A percentile compares a stretch with the other conserved stretches of the same genome.
phyloP scores from a whole-genome alignment of 805 yeast species.

The Ogataea salicorniae region DNA sequence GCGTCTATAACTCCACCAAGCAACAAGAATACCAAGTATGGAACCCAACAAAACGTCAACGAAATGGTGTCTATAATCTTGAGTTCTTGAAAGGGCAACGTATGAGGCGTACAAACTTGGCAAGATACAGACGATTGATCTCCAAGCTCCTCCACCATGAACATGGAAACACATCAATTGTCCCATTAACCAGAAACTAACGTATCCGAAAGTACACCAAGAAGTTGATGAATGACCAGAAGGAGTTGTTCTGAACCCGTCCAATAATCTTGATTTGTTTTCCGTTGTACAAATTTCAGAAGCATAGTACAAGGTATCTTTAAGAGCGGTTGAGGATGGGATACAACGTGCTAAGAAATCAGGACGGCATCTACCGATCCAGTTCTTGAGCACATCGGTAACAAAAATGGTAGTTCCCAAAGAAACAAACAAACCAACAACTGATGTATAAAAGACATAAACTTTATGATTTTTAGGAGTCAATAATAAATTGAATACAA shows the following conservation, averaged over 20 bases:
- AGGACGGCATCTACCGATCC: constrained; percentile 89
- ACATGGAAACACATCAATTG: constrained; percentile 42
- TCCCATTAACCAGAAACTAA: constrained; percentile 62
- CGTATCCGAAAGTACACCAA: constrained; percentile 61
- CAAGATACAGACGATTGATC: constrained; percentile 44
- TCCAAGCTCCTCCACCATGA: constrained; percentile 52
- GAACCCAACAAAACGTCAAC: constrained; percentile 77
- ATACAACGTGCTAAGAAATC: constrained; percentile 84
- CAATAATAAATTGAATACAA: constrained; percentile 25
- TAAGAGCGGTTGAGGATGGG: constrained; percentile 57
- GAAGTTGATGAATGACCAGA: constrained; percentile 75
- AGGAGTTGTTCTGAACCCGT: constrained; percentile 80
- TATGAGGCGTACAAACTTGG: constrained; percentile 66
- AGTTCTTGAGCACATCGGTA: constrained; percentile 72
- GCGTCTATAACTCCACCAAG: constrained; percentile 52
- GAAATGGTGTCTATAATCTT: constrained; percentile 92
- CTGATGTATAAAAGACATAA: constrained; percentile 57
- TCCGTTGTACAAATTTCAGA: constrained; percentile 60
- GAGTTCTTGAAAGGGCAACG: constrained; percentile 81
- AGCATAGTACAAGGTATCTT: constrained; percentile 48
- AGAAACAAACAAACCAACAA: constrained; percentile 61
- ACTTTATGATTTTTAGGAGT: constrained; percentile 49
- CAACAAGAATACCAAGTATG: constrained; percentile 55
- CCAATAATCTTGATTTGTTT: constrained; percentile 40
- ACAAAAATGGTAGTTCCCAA: constrained; percentile 54